Evolutionary conservation across 2,329 filamentous ascomycete species (phyloP), one percentile per base, ranked within the genome.

Genomic region (Trichoderma sp.): DNA sequence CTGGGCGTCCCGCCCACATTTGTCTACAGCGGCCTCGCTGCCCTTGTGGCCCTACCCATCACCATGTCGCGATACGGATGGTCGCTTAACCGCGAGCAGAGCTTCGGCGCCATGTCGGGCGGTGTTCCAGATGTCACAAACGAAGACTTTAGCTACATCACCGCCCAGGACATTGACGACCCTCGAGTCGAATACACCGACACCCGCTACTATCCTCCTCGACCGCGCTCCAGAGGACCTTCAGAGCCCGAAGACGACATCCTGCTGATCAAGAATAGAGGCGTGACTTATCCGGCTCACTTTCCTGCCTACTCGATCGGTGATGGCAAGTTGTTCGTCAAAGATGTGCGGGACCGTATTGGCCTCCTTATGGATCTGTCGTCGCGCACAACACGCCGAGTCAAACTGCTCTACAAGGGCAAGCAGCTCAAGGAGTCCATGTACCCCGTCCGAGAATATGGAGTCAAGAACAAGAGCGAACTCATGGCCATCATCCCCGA

Each of bases 131-230:
- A 90, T 74, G 90, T 95, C 73, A 92, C 89, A 76, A 91, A 94
- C 75, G 88, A 91, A 39, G 92, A 95, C 82, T 95, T 90, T 80
- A 91, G 89, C 79, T 95, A 95, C 83, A 94, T 95, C 78, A 94
- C 92, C n/a, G 90, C 90, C 32, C 89, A 93, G 77, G 92, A 95
- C 77, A 81, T 94, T 51, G 85, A 88, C 73, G 81, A 83, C 43
- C 80, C 80, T 30, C 81, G 78, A 73, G 75, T 79, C 74, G 80
- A 80, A 78, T 78, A 78, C 73, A 79, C 75, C 73, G 77, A 81
- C 77, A 79, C 77, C n/a, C 85, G 86, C 73, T 83, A 85, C 71
- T 63, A 47, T 21, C 80, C 83, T 21, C 80, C 83, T 32, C 80
- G 81, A 65, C 77, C 80, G 56, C 79, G 77, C 63, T 79, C 82